Percentiles rank a stretch among this genome's conserved stretches.
These are phyloP conservation scores for Hypomontagnella submonticulosa DNA, from an alignment of 495 filamentous ascomycete species.

Conservation along the genomic window DNA sequence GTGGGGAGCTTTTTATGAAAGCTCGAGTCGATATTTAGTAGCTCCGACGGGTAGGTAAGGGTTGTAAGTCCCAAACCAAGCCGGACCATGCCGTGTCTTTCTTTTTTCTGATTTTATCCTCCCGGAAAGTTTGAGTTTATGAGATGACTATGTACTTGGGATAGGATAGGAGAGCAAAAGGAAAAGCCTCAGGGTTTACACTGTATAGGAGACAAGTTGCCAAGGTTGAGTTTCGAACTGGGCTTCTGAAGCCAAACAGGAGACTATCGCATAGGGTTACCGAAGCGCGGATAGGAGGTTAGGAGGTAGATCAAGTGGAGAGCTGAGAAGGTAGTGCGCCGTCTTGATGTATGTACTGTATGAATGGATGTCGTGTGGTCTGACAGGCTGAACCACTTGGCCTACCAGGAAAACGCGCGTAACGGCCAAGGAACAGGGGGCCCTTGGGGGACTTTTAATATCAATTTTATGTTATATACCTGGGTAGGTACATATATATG, in stretches of 20 bases:
- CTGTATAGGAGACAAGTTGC: not conserved
- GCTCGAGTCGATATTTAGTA: slow-evolving; percentile 24
- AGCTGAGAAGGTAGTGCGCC: slow-evolving; percentile 20
- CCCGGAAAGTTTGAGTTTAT: not conserved
- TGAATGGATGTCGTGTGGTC: slow-evolving; percentile 8
- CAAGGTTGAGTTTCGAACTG: not conserved
- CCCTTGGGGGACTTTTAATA: slow-evolving; percentile 25
- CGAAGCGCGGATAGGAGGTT: slow-evolving; percentile 1
- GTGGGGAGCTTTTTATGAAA: slow-evolving; percentile 27
- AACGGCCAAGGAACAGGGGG: slow-evolving; percentile 22
- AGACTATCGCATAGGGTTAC: not conserved
- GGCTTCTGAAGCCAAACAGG: not conserved
- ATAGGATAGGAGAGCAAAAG: not conserved
- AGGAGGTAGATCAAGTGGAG: slow-evolving; percentile 41
- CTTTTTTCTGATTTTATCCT: slow-evolving; percentile 1
- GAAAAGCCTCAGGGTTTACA: not conserved
- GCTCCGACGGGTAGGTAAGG: slow-evolving; percentile 19
- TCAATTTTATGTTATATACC: not conserved
- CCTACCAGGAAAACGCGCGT: slow-evolving; percentile 33
- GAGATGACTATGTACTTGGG: not conserved
- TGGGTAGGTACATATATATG: not conserved
- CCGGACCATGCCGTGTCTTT: slow-evolving; percentile 20
- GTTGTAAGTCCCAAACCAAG: slow-evolving; percentile 14
- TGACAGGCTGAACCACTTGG: slow-evolving; percentile 39
- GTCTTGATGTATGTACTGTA: not conserved